Conservation (phyloP, 345 rosid species). For the Xanthoceras sorbifolium region DNA sequence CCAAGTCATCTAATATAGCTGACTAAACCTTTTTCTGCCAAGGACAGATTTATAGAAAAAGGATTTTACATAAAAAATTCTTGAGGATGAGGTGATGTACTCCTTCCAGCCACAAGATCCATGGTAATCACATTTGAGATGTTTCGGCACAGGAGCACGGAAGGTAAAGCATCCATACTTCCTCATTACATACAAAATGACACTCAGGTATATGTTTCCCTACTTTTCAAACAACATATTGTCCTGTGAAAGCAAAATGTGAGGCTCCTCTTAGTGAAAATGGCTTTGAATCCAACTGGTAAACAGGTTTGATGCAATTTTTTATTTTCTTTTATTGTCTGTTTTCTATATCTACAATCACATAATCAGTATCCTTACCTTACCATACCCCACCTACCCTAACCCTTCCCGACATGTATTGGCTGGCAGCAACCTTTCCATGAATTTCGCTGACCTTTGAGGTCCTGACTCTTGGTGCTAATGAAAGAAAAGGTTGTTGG, state of each 20-base stretch:
- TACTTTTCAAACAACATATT: conserved; percentile 4
- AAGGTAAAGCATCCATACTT: not conserved
- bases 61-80: not conserved
- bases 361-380: conserved; percentile 35
- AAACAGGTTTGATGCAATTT: conserved; percentile 1
- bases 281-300: not conserved
- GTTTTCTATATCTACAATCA: not conserved
- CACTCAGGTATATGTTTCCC: conserved; percentile 1
- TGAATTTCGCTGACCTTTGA: conserved; percentile 30
- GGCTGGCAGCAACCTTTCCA: conserved; percentile 34
- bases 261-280: conserved; percentile 12
- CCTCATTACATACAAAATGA: not conserved
- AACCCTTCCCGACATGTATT: conserved; percentile 33
- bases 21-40: not conserved
- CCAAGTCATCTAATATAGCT: not conserved
- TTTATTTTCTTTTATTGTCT: not conserved
- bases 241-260: not conserved
- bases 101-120: conserved; percentile 3
- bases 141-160: not conserved
- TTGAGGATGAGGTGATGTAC: not conserved
- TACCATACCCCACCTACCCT: conserved; percentile 41
- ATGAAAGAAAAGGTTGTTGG: conserved; percentile 6
- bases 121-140: not conserved
- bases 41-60: not conserved
- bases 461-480: conserved; percentile 23